phyloP scores from a whole-genome alignment of 805 yeast species.

The Yarrowia sp. region DNA sequence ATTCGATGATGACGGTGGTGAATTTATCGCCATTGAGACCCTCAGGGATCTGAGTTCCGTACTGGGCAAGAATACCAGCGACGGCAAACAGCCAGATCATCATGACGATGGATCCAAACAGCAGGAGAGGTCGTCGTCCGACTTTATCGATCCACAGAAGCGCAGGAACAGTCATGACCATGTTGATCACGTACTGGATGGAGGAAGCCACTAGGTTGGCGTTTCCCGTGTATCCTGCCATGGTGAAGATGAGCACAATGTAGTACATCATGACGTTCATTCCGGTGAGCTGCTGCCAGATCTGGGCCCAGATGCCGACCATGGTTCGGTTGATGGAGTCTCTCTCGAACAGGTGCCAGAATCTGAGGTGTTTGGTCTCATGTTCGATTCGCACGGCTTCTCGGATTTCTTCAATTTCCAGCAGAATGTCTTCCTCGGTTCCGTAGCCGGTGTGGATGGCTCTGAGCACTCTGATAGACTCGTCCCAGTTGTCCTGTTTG shows the following conservation, averaged over 20 bases:
- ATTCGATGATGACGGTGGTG: slow-evolving; percentile 64
- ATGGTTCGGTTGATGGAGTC: slow-evolving; percentile 59
- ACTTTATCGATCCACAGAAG: slow-evolving; percentile 63
- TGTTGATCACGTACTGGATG: slow-evolving; percentile 64
- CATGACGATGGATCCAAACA: slow-evolving; percentile 71
- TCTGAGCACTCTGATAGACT: slow-evolving; percentile 52
- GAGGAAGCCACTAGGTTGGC: slow-evolving; percentile 63
- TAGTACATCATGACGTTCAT: slow-evolving; percentile 75
- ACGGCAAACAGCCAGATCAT: slow-evolving; percentile 67
- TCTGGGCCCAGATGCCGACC: slow-evolving; percentile 60
- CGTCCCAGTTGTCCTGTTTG: slow-evolving; percentile 58
- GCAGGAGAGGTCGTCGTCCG: slow-evolving; percentile 68
- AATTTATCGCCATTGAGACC: slow-evolving; percentile 58
- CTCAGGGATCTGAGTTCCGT: slow-evolving; percentile 49
- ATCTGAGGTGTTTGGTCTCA: slow-evolving; percentile 55
- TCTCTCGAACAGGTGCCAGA: slow-evolving; percentile 59
- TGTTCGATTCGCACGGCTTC: slow-evolving; percentile 64
- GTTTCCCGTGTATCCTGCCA: slow-evolving; percentile 65
- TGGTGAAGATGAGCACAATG: slow-evolving; percentile 66
- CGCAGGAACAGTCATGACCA: slow-evolving; percentile 66
- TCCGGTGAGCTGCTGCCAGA: slow-evolving; percentile 71
- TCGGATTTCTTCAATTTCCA: slow-evolving; percentile 65
- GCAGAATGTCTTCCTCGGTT: slow-evolving; percentile 55
- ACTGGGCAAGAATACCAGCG: slow-evolving; percentile 55
- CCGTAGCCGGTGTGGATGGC: slow-evolving; percentile 49